Base-by-base conservation (phyloP, 352 stramenopile genomes). In the Globisporangium parvum region DNA sequence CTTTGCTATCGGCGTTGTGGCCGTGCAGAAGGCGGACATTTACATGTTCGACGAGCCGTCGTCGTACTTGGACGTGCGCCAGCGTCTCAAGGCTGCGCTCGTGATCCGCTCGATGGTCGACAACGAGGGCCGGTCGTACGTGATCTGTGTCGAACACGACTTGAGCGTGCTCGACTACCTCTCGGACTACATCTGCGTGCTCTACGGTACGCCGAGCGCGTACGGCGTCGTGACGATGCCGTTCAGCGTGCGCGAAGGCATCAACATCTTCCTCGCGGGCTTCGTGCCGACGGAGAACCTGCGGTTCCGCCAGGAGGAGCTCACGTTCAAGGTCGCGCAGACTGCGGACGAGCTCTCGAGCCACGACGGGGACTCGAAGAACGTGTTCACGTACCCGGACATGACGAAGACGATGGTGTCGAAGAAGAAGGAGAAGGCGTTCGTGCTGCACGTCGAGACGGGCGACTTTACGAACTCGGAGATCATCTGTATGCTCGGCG, bases 41-140 rank as follows among this genome's bases (percentile, higher is more conserved):
- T 99, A 99, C 88, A 99, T 99, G 96, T 99, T 99, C 73, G 98
- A 99, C 61, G 98, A 99, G 75, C 98, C 98, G 6, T 99, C 93
- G 21, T 98, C 93, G 47, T 99, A 99, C 74, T 74, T 99, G 51
- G 98, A 99, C 81, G 97, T 99, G 42, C 98, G 98, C 59, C 98
- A 99, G 77, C 87, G 98, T 68, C 84, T 99, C 17, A 98, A 98
- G 62, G 98, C 97, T 4, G 97, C 97, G 31, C 74, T 97, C 21
- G 97, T 98, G 61, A 99, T 99, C 70, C 95, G 98, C 45, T 92
- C 93, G 40, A 92, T 99, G 65, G 80, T 99, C 53, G 87, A 97
- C 59, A 81, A 81, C 57, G 77, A 94, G 45, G 62, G 68, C 59
- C 77, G 84, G 55, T 80, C 83, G 53, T 99, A 99, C 67, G 97